Base-by-base conservation (phyloP, 192 early-diverging fungal species). In the Paraglomus occultum region DNA sequence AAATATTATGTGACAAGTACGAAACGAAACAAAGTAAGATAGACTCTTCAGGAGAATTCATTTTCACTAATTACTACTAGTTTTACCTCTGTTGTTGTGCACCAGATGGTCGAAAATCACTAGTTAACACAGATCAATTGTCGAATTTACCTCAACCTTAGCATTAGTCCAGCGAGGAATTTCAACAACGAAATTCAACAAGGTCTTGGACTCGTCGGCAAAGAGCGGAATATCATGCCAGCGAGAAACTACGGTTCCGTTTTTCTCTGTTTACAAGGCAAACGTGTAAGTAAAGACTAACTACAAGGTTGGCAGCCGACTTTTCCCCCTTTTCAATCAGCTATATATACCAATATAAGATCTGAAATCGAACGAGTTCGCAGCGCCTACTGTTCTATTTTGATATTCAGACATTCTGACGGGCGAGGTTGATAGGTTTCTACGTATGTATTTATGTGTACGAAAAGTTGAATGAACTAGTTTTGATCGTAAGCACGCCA, bases 121-220 rank as follows among this genome's bases (percentile, higher is more conserved):
- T 31, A 59, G 23, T 53, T 15, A 69, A 74, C 43, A 2, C 31
- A 31, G n/a, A 62, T 48, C 15, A 40, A 46, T 22, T 1, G 4
- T 31, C n/a, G 20, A 62, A 47, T 38, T n/a, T 69, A 89, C 82
- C 77, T 97, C 97, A 72, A 97, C 84, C 88, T 99, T 99, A 77
- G 94, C 97, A 83, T 99, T 99, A 74, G 95, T 90, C 97, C 95
- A 99, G 70, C 95, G 87, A 59, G 97, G 97, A 58, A 97, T 94
- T 81, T 97, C 97, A 67, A 99, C 95, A 74, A 99, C 85, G 92
- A 97, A 95, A 92, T 99, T 99, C 79, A 94, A 87, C 69, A 97
- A 84, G 47, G 89, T 92, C 80, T 95, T 94, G 59, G 90, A 90
- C 62, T 85, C 87, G 76, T 96, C 93, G 70, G 94, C 95, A 74